These are phyloP conservation scores for Vitis rotundifolia DNA, from an alignment of 164 flowering plant genomes.

Conservation along the genomic window DNA sequence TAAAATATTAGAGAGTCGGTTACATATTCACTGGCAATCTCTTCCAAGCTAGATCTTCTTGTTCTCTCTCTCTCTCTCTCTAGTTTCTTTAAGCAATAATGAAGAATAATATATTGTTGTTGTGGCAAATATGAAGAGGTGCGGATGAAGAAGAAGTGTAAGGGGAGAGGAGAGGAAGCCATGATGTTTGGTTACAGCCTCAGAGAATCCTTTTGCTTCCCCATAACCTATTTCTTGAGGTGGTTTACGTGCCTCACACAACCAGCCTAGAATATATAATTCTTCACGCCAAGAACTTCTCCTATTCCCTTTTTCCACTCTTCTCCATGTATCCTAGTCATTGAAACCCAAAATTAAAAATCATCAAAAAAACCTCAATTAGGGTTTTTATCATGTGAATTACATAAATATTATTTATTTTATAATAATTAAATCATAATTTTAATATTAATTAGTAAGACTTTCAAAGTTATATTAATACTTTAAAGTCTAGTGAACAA, in stretches of 20 bases:
- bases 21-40: slow-evolving; percentile 4
- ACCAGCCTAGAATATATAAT: slow-evolving; percentile 23
- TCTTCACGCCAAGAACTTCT: slow-evolving; percentile 47
- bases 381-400: no score
- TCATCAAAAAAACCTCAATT: no score
- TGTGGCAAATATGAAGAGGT: neutral
- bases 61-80: neutral
- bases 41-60: slow-evolving; percentile 14
- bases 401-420: no score
- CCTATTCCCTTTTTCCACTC: slow-evolving; percentile 14
- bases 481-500: no score
- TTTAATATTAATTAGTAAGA: no score
- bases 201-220: slow-evolving; percentile 33
- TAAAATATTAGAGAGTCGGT: neutral
- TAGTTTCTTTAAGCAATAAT: neutral
- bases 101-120: neutral
- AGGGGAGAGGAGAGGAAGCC: neutral
- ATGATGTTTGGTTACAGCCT: neutral
- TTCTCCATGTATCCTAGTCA: slow-evolving; percentile 2
- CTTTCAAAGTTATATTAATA: no score
- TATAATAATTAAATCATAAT: no score
- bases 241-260: slow-evolving; percentile 56
- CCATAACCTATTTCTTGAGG: slow-evolving; percentile 14
- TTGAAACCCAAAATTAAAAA: slow-evolving; percentile 4
- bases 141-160: neutral